Conservation (phyloP, 768 basidiomycete genomes). For the Termitomyces sp. region DNA sequence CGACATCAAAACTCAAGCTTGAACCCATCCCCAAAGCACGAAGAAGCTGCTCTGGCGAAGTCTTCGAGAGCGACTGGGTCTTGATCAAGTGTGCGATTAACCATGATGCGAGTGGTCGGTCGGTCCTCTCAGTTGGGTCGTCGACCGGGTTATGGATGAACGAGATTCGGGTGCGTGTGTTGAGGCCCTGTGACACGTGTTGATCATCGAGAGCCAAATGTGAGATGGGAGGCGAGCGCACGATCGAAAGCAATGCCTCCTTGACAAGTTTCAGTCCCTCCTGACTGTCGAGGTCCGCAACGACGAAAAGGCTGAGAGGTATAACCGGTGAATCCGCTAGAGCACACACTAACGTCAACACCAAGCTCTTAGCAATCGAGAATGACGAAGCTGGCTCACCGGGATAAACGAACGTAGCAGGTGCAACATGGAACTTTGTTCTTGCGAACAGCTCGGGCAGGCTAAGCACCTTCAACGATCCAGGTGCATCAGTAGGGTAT, state of each 20-base stretch:
- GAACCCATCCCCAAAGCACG: constrained; percentile 35
- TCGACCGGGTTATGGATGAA: constrained; percentile 71
- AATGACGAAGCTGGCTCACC: constrained; percentile 34
- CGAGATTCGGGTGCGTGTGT: constrained; percentile 54
- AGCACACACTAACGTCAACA: not conserved
- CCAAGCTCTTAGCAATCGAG: not conserved
- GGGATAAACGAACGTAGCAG: constrained; percentile 59
- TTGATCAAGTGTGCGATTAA: constrained; percentile 48
- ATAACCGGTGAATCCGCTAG: constrained; percentile 28
- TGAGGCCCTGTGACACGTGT: constrained; percentile 31
- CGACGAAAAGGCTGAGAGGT: constrained; percentile 54
- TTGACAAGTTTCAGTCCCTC: constrained; percentile 56
- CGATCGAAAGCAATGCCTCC: constrained; percentile 64
- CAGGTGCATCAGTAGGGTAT: constrained; percentile 45
- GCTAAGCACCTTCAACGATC: constrained; percentile 48
- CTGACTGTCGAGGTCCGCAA: constrained; percentile 73
- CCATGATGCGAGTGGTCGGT: constrained; percentile 33
- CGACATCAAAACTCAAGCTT: constrained; percentile 16
- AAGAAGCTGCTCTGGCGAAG: constrained; percentile 35
- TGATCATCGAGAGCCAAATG: not conserved
- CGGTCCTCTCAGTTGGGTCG: constrained; percentile 11
- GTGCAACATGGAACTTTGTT: constrained; percentile 37
- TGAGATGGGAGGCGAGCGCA: constrained; percentile 27
- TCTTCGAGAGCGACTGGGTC: constrained; percentile 33
- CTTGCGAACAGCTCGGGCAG: constrained; percentile 50